phyloP scores from a whole-genome alignment of 139 green algal species.

The Limnomonas spitsbergensis region DNA sequence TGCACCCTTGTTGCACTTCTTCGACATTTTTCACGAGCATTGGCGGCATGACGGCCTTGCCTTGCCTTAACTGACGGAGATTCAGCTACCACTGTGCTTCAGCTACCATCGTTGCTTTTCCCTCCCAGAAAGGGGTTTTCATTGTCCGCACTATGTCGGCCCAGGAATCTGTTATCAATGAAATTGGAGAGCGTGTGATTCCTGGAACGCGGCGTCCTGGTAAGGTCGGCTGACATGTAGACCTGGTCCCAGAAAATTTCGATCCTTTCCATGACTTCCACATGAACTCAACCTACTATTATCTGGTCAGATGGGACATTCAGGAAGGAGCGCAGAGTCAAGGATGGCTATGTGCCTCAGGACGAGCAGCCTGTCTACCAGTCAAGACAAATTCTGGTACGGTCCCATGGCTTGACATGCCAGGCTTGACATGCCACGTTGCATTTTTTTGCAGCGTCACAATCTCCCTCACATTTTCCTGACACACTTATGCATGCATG shows the following conservation, averaged over 20 bases:
- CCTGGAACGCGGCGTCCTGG: constrained; percentile 18
- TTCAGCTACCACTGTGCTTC: background rate
- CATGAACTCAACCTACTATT: background rate
- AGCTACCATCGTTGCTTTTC: background rate
- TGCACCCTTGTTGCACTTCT: constrained; percentile 8
- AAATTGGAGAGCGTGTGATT: constrained; percentile 51
- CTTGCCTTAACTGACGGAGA: background rate
- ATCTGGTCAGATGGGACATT: constrained; percentile 68
- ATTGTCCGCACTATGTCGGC: background rate
- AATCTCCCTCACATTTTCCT: background rate
- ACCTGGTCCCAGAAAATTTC: background rate
- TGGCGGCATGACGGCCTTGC: background rate
- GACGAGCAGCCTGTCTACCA: constrained; percentile 78
- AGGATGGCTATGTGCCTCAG: constrained; percentile 78
- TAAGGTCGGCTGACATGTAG: background rate
- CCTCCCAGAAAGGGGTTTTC: too few species aligned
- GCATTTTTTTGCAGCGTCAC: too few species aligned
- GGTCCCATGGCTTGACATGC: background rate
- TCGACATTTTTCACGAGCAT: constrained; percentile 1
- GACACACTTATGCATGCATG: background rate
- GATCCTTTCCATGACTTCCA: too few species aligned
- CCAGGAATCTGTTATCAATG: constrained; percentile 8
- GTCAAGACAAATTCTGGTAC: constrained; percentile 40
- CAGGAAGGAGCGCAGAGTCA: constrained; percentile 74
- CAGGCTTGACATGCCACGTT: too few species aligned